Base-by-base conservation (phyloP, 148 eudicot species). In the Vaccinium vitisidaea region DNA sequence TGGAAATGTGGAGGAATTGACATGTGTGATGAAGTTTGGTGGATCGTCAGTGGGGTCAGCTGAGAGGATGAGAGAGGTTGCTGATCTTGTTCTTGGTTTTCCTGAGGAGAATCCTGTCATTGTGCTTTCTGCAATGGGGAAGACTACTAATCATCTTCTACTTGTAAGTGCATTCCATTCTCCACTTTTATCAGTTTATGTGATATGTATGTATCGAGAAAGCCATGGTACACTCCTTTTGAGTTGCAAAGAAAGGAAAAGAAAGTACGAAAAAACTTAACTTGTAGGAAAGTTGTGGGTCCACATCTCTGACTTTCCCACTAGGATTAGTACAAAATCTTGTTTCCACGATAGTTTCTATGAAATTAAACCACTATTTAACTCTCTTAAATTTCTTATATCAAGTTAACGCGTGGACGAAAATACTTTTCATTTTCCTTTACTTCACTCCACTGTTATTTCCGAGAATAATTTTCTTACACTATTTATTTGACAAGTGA, bases 41-140 rank as follows among this genome's bases (percentile, higher is more conserved):
- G 94, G 94, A 10, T 92, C 94, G 0, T 92, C 94, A 0, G 53
- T 92, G 4, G 89, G 90, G 3, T 84, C 89, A 0, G 89, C 94
- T 5, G 89, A 84, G 77, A 90, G 92, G 83, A 92, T 92, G 84
- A 85, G 84, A 82, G 91, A 92, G 46, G 90, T 92, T 21, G 94
- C 92, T 18, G 77, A 85, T 49, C 92, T 92, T 13, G 43, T 92
- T 14, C 90, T 84, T 4, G 85, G 92, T 75, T 90, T 90, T 75
- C 91, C 92, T 14, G 85, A 92, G 5, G 92, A 92, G 70, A 85
- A 58, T 75, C 92, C 94, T 13, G 87, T 92, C 25, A 65, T 92
- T 77, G 92, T 92, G 19, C 92, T 92, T n/a, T 92, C 94, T 55
- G 92, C 94, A 7, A 92, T 92, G 94, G 94, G 92, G 1, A 92